A percentile compares a stretch with the other conserved stretches of the same genome.
Evolutionary conservation across 1,284 basidiomycete genomes (phyloP).

Genomic region (Boletus smithii): DNA sequence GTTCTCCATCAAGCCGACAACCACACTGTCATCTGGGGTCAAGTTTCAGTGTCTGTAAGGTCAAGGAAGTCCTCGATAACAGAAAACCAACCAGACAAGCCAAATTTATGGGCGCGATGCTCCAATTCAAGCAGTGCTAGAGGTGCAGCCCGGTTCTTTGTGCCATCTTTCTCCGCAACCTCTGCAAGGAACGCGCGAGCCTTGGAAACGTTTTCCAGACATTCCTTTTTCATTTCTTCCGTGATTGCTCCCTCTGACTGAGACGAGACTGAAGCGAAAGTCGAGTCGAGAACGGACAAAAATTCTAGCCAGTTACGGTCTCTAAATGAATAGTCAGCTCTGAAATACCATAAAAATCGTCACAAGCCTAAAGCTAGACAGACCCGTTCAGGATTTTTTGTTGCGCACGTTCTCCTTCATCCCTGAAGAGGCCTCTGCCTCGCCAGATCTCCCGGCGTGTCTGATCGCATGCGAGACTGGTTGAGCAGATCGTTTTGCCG

Average conservation of each 20-base stretch:
- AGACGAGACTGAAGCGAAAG: conserved; percentile 47
- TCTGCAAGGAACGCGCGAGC: conserved; percentile 53
- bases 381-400: conserved; percentile 57
- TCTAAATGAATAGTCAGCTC: conserved; percentile 37
- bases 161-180: conserved; percentile 59
- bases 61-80: not conserved
- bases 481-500: conserved; percentile 62
- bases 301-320: conserved; percentile 88
- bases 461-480: conserved; percentile 72
- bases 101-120: conserved; percentile 48
- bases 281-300: conserved; percentile 63
- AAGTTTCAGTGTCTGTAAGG: conserved; percentile 10
- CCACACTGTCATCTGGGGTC: conserved; percentile 40
- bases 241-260: conserved; percentile 19
- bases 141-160: conserved; percentile 66
- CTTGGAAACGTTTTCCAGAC: conserved; percentile 41
- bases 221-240: conserved; percentile 33
- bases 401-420: conserved; percentile 60
- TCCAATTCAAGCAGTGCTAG: conserved; percentile 73
- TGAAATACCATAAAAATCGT: not conserved
- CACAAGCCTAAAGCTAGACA: conserved; percentile 1
- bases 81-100: conserved; percentile 44
- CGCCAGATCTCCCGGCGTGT: conserved; percentile 68
- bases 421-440: conserved; percentile 48
- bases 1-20: conserved; percentile 50